Base-by-base conservation (phyloP, 2,329 filamentous ascomycete genomes). In the Dactylellina parvicollis region DNA sequence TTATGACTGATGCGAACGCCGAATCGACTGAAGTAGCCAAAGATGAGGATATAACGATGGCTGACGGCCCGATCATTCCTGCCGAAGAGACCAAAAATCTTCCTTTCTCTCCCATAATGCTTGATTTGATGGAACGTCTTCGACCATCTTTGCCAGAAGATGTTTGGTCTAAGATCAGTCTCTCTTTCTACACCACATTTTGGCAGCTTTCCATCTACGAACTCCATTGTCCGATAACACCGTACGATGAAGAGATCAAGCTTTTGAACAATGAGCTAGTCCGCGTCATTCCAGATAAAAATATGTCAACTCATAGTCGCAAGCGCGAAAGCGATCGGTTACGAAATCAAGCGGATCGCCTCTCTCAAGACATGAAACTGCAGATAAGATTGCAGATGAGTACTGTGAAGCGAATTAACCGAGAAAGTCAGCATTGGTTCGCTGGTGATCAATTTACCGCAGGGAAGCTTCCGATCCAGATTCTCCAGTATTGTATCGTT, bases 401-500 rank as follows among this genome's bases (percentile, higher is more conserved):
- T 77, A 89, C 88, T 75, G 88, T 88, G 76, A 83, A 87, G 56
- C 87, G 90, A 75, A 82, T 98, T 47, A 87, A 87, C 59, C 89
- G 89, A 75, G 91, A 94, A 78, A 92, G 93, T 79, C 84, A 88
- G 76, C 82, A 85, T 62, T 97, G 93, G 88, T 97, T 98, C 79
- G 82, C 86, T 3, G 85, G 60, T 7, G 75, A 86, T 8, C 85
- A 86, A 71, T 83, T 85, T 20, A 90, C 88, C 77, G 82, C 85
- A 38, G 88, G 90, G 67, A 83, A 83, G 5, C 84, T 96, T 3
- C 91, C 94, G 57, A 88, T 92, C 77, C 85, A 87, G 2, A 82
- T 99, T 16, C 85, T 99, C 8, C 92, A 98, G 80, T 89, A 96
- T 77, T 99, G 95, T 79, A 88, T 99, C 76, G 81, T 98, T n/a